Percentiles rank a stretch among this genome's conserved stretches.
Evolutionary conservation across 257 asterid species (phyloP).

Genomic region (Nicotiana benthamiana): DNA sequence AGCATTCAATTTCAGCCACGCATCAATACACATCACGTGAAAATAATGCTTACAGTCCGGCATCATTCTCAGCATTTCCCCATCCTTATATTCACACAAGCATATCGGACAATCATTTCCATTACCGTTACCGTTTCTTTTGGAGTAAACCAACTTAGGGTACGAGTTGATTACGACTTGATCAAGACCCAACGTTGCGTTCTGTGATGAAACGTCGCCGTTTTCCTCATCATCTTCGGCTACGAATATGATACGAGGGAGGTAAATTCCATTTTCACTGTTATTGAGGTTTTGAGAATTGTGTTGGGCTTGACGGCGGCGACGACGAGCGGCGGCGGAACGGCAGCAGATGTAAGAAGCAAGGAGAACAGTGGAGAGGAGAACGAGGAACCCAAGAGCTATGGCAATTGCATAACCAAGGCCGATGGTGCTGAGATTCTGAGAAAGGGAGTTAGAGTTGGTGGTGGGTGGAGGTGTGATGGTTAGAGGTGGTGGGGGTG

Average conservation of each 20-base stretch:
- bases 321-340: constrained; percentile 49
- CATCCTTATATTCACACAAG: constrained; percentile 71
- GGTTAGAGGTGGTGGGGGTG: constrained; percentile 28
- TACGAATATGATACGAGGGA: constrained; percentile 76
- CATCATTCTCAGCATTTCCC: constrained; percentile 82
- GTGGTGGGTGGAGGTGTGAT: constrained; percentile 11
- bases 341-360: constrained; percentile 81
- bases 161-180: constrained; percentile 73
- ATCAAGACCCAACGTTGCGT: constrained; percentile 68
- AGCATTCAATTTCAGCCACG: constrained; percentile 86
- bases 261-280: constrained; percentile 46
- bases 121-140: constrained; percentile 19
- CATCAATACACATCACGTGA: constrained; percentile 82
- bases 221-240: constrained; percentile 63
- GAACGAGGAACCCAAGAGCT: constrained; percentile 63
- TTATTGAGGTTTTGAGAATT: constrained; percentile 13
- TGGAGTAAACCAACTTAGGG: constrained; percentile 58
- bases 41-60: constrained; percentile 90
- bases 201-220: constrained; percentile 24
- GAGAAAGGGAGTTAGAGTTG: constrained; percentile 11
- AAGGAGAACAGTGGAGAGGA: constrained; percentile 56
- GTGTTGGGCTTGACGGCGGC: constrained; percentile 24
- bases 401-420: constrained; percentile 68
- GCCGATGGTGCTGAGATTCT: constrained; percentile 35
- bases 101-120: constrained; percentile 77